Percentiles rank a stretch among this genome's conserved stretches.
Conservation (phyloP, 169 alveolate species). For the Eimeria sp. region DNA sequence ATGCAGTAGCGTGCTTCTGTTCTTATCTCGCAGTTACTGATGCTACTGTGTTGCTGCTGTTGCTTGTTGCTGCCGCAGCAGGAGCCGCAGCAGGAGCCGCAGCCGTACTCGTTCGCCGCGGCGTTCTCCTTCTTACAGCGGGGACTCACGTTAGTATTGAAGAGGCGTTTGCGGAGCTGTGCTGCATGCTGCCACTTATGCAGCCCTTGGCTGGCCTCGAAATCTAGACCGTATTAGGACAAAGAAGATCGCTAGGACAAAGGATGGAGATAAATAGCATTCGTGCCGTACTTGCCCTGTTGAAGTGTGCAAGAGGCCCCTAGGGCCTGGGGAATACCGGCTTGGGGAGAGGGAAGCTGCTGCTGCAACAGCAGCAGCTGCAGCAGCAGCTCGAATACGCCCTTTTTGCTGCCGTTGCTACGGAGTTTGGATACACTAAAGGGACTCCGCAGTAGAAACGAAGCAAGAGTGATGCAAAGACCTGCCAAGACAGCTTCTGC, state of each 20-base stretch:
- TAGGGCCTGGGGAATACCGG: not conserved
- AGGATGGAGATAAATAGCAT: too few relatives aligned
- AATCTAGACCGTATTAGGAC: not conserved
- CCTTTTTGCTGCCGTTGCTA: conserved; percentile 21
- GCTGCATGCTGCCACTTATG: not conserved
- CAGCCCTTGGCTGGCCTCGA: not conserved
- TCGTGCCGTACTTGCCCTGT: not conserved
- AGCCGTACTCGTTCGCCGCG: conserved; percentile 55
- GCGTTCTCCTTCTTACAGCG: conserved; percentile 57
- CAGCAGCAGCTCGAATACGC: conserved; percentile 10
- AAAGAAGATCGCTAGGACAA: not conserved
- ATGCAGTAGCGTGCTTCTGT: conserved; percentile 9
- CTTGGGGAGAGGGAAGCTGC: not conserved
- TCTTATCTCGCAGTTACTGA: not conserved
- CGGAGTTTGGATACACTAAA: not conserved
- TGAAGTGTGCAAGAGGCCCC: not conserved
- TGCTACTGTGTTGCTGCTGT: not conserved
- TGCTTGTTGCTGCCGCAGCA: not conserved
- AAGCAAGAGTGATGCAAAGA: not conserved
- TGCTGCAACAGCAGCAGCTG: conserved; percentile 25
- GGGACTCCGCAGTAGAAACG: not conserved
- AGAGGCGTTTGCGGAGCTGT: too few relatives aligned
- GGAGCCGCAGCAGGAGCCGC: conserved; percentile 46
- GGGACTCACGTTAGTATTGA: conserved; percentile 10
- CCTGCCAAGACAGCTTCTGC: not conserved